Conservation (phyloP, 352 stramenopile species). For the Pythium grandisporangium region DNA sequence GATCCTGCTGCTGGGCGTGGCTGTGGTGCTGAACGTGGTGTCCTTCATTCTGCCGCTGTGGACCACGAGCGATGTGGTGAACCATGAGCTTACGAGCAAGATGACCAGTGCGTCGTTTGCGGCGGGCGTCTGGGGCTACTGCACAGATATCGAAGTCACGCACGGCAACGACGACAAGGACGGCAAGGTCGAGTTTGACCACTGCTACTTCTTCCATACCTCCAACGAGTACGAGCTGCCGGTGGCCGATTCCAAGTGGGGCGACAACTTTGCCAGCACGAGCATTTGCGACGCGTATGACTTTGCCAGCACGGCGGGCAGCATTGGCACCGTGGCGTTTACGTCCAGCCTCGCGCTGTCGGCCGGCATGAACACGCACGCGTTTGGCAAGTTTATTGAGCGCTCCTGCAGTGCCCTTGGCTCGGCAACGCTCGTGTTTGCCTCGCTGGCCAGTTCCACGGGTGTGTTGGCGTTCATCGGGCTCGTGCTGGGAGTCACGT, state of each 20-base stretch:
- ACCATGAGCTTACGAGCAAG: slow-evolving; percentile 17
- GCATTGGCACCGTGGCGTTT: slow-evolving; percentile 20
- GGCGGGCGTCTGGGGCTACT: slow-evolving; percentile 54
- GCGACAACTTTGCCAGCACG: slow-evolving; percentile 37
- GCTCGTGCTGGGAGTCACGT: slow-evolving; percentile 50
- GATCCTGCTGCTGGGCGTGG: slow-evolving; percentile 47
- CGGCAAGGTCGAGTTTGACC: slow-evolving; percentile 30
- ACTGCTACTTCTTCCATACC: slow-evolving; percentile 71
- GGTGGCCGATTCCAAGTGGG: slow-evolving; percentile 18
- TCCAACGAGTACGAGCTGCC: slow-evolving; percentile 38
- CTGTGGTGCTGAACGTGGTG: slow-evolving; percentile 45
- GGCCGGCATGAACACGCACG: slow-evolving; percentile 31
- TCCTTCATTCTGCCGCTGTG: slow-evolving; percentile 57
- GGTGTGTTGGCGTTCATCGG: slow-evolving; percentile 37
- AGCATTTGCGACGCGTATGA: slow-evolving; percentile 55
- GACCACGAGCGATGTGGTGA: slow-evolving; percentile 47
- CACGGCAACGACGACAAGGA: slow-evolving; percentile 10
- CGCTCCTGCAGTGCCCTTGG: slow-evolving; percentile 45
- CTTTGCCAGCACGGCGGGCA: slow-evolving; percentile 15
- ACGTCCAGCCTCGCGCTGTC: slow-evolving; percentile 19
- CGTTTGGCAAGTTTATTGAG: slow-evolving; percentile 54
- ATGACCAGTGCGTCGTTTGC: slow-evolving; percentile 38
- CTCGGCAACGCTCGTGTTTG: slow-evolving; percentile 31
- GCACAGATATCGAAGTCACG: slow-evolving; percentile 43
- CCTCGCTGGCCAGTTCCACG: slow-evolving; percentile 22